Base-by-base conservation (phyloP, 176 grass and related monocot species). In the Bothriochloa decipiens region DNA sequence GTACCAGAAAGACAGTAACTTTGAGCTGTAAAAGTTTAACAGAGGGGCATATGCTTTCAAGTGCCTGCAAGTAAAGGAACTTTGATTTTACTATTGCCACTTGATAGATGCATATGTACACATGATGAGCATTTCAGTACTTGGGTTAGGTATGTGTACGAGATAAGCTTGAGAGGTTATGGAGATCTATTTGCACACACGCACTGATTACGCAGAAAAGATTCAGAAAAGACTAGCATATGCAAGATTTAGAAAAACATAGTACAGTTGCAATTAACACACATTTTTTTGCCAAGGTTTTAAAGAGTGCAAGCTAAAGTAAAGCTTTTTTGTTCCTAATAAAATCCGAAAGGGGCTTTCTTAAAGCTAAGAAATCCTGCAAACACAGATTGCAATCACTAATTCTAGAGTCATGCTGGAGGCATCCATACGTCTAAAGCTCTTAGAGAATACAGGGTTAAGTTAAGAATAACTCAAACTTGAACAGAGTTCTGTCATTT, bases 1-100 rank as follows among this genome's bases (percentile, higher is more conserved):
- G 43, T 74, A 81, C 60, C 35, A 66, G 78, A 87, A 65, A 83
- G 74, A 49, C 49, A 22, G 69, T 85, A 85, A 85, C 40, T 85
- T 76, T 70, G 49, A n/a, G 82, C 28, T 76, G 76, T 81, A 81
- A 81, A 76, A 81, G 82, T 76, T 76, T 0, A 25, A 70, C 46
- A 70, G 15, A 68, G 67, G 28, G 79, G 39, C 12, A 36, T 50
- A 50, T 3, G 62, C 11, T 60, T 82, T 74, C 28, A 80, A 75
- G 76, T 63, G 41, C 49, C 49, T 64, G 70, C n/a, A 69, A 69
- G 40, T 47, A 81, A 76, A 76, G 77, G n/a, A 81, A 25, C 50
- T 13, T 69, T 69, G 22, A 32, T 76, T 84, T 70, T 75, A 17
- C 35, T 29, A 61, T 15, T 69, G 49, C 9, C 49, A 49, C 70